Conservation (phyloP, 139 green algal species). For the Chlorella vulgaris region DNA sequence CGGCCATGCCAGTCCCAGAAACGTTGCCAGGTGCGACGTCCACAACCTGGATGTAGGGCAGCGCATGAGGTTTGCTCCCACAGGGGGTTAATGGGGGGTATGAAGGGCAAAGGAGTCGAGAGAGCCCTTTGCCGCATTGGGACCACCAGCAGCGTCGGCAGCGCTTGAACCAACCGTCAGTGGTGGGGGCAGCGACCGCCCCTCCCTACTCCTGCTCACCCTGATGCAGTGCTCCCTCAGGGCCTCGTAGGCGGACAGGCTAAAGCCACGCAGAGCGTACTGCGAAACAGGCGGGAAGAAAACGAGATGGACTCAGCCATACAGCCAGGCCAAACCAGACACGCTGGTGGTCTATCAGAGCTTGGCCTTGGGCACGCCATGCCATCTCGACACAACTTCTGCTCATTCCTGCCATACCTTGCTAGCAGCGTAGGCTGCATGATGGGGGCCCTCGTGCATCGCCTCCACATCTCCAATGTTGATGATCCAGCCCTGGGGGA, state of each 20-base stretch:
- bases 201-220: background rate
- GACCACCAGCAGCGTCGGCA: no score
- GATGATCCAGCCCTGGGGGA: conserved; percentile 36
- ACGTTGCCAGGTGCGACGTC: conserved; percentile 35
- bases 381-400: no score
- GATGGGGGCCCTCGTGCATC: conserved; percentile 25
- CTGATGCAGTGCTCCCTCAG: conserved; percentile 19
- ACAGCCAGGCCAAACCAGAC: no score
- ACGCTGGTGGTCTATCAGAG: no score
- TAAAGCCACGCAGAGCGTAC: conserved; percentile 32
- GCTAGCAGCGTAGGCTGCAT: conserved; percentile 30
- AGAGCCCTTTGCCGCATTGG: no score
- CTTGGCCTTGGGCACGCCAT: no score
- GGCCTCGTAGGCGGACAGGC: conserved; percentile 20
- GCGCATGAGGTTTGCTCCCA: background rate
- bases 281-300: background rate
- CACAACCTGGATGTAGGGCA: conserved; percentile 7
- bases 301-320: no score
- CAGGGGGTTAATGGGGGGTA: no score
- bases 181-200: background rate
- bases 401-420: conserved; percentile 19
- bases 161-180: no score
- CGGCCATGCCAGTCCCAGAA: conserved; percentile 11
- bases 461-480: conserved; percentile 36
- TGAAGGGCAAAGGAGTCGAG: no score